Evolutionary conservation across 768 basidiomycete species (phyloP), one percentile per base, ranked within the genome.

Genomic region (Suillus ampliporus): DNA sequence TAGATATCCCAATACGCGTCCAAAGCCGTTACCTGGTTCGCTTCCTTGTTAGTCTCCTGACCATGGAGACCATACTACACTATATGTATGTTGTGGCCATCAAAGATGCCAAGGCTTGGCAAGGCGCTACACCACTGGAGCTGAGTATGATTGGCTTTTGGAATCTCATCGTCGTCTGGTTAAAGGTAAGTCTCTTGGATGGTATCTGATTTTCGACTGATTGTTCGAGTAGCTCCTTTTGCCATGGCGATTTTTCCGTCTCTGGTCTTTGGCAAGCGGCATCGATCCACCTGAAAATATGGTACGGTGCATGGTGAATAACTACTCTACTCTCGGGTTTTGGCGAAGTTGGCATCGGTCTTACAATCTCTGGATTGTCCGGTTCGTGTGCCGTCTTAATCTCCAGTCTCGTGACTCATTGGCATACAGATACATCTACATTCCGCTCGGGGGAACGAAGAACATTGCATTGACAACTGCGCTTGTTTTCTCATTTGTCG

Each of bases 221-320:
- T 58, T 10, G 54, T 48, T 44, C 15, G 38, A 44, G 50, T 68
- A 98, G 96, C 86, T 98, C 23, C 80, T 98, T 46, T 85, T 98
- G 23, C 92, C 95, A 0, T 98, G 97, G 97, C 85, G 97, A 13
- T 97, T 97, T 80, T 99, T 98, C 81, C 91, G 96, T 2, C 78
- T 97, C 21, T 98, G 96, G 95, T 90, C 96, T 3, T 79, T 99
- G 23, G 74, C 86, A 7, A 93, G 95, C 69, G 93, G 92, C 0
- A 84, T 98, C 38, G 94, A 97, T 68, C 91, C 95, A 0, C 97
- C 97, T 0, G 97, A 99, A 76, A 99, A 99, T 75, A 97, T 98
- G 97, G 84, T 99, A 14, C 86, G 97, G n/a, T 99, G 97, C 71
- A 91, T 98, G 89, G 92, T 88, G 23, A 99, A 99, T 75, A 99